phyloP scores from a whole-genome alignment of 2,329 filamentous ascomycete species.

The Pseudocercospora musae region DNA sequence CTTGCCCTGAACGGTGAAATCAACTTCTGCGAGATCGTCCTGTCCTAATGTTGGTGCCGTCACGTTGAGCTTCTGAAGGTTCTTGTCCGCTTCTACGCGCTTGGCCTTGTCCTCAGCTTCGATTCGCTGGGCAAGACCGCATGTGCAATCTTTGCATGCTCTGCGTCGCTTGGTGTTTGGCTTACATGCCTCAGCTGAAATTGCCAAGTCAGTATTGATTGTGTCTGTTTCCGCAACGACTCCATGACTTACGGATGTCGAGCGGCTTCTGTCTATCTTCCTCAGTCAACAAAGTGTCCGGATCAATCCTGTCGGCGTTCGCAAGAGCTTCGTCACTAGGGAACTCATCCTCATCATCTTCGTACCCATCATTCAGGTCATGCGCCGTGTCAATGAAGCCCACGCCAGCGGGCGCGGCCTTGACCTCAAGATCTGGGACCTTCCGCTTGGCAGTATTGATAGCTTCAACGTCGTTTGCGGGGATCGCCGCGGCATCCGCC shows the following conservation, averaged over 20 bases:
- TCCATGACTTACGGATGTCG: slow-evolving; percentile 61
- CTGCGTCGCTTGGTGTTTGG: slow-evolving; percentile 87
- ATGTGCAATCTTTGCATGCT: slow-evolving; percentile 97
- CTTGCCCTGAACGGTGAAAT: slow-evolving; percentile 97
- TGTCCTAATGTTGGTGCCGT: slow-evolving; percentile 50
- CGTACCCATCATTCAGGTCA: slow-evolving; percentile 41
- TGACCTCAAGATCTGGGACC: slow-evolving; percentile 31
- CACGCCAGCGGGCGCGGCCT: slow-evolving; percentile 54
- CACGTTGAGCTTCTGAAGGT: slow-evolving; percentile 51
- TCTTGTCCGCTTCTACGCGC: slow-evolving; percentile 61
- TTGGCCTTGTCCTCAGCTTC: slow-evolving; percentile 77
- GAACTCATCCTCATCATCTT: slow-evolving; percentile 36
- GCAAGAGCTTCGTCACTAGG: slow-evolving; percentile 47
- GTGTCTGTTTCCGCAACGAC: background rate
- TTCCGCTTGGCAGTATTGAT: slow-evolving; percentile 34
- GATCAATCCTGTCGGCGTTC: slow-evolving; percentile 80
- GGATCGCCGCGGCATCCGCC: slow-evolving; percentile 41
- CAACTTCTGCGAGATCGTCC: slow-evolving; percentile 82
- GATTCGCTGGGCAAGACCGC: slow-evolving; percentile 80
- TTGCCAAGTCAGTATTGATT: background rate
- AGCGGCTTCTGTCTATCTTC: slow-evolving; percentile 77
- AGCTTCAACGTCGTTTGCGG: slow-evolving; percentile 35
- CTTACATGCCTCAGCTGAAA: slow-evolving; percentile 73
- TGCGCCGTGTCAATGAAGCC: slow-evolving; percentile 58
- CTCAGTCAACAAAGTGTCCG: slow-evolving; percentile 80